These are phyloP conservation scores for Martiniozyma abietophila DNA, from an alignment of 805 yeast species.

Conservation along the genomic window DNA sequence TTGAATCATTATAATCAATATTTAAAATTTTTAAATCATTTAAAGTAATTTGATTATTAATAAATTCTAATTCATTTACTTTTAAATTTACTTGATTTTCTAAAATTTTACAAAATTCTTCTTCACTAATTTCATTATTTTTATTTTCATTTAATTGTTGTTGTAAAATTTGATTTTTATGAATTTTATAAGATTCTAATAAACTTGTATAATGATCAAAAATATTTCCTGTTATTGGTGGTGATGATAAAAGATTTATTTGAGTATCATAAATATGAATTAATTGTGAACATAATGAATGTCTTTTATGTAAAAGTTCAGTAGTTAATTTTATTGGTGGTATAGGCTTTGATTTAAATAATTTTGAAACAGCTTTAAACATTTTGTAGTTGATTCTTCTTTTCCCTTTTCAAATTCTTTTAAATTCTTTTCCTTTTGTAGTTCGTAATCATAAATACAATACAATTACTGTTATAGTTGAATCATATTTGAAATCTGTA, in stretches of 20 bases:
- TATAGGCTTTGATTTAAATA: conserved; percentile 6
- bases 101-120: conserved; percentile 5
- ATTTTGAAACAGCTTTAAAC: conserved; percentile 7
- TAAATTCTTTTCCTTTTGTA: too few species aligned
- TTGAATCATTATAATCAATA: conserved; percentile 12
- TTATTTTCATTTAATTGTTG: background rate
- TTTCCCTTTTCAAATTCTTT: too few species aligned
- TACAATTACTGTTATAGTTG: too few species aligned
- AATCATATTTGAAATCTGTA: too few species aligned
- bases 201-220: conserved; percentile 9
- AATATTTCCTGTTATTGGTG: too few species aligned
- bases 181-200: conserved; percentile 1
- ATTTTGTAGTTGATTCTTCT: too few species aligned
- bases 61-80: conserved; percentile 10
- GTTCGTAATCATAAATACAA: too few species aligned
- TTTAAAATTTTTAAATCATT: conserved; percentile 16
- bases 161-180: conserved; percentile 2
- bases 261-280: conserved; percentile 10
- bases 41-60: conserved; percentile 7
- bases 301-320: conserved; percentile 9
- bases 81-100: conserved; percentile 8
- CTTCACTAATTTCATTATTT: conserved; percentile 3
- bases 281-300: conserved; percentile 5
- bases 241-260: conserved; percentile 5
- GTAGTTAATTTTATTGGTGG: conserved; percentile 11